Conservation (phyloP, 2,329 filamentous ascomycete species). For the Paramyrothecium roridum region DNA sequence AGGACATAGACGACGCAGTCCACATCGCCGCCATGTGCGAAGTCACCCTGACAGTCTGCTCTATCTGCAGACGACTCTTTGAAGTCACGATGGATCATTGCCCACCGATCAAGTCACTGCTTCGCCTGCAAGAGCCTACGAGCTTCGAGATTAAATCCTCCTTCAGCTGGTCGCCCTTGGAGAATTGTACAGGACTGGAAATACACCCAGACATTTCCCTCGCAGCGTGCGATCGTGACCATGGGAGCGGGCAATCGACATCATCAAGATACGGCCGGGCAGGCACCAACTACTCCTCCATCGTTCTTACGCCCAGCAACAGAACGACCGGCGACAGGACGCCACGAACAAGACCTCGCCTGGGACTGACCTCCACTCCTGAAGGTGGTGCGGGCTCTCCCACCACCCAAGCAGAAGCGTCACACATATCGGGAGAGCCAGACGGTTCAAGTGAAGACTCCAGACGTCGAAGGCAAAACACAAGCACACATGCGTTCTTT, state of each 20-base stretch:
- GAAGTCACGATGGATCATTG: conserved; percentile 6
- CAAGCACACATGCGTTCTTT: no score
- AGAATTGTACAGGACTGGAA: conserved; percentile 5
- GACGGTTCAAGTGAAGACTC: no score
- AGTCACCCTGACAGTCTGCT: conserved; percentile 5
- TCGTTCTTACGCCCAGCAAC: no score
- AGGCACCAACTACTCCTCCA: no score
- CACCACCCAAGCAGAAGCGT: no score
- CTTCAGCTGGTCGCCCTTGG: conserved; percentile 8
- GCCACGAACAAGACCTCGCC: no score
- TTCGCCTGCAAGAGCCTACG: neutral
- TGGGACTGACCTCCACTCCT: no score
- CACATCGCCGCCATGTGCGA: conserved; percentile 4
- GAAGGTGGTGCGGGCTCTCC: no score
- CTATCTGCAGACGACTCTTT: conserved; percentile 4
- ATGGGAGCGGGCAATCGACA: neutral
- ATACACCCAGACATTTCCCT: neutral
- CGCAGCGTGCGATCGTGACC: neutral
- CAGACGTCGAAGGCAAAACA: no score
- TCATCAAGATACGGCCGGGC: neutral
- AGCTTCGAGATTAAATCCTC: conserved; percentile 5
- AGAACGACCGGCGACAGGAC: no score
- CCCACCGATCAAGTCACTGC: conserved; percentile 1
- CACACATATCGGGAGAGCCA: no score
- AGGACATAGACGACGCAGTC: no score